Evolutionary conservation across 306 rosid species (phyloP).

Genomic region (Oemleria cerasiformis): DNA sequence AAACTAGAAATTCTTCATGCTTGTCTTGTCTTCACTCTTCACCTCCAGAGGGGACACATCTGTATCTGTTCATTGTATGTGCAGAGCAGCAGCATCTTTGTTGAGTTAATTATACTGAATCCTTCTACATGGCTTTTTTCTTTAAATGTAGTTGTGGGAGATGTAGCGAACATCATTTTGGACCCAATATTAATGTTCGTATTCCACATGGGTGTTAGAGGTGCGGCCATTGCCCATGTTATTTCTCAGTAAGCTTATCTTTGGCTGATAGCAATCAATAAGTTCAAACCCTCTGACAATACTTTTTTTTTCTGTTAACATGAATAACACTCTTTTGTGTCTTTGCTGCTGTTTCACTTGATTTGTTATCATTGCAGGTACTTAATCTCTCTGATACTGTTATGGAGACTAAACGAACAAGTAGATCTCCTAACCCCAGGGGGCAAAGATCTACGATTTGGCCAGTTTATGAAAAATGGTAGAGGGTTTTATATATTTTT

Average conservation of each 20-base stretch:
- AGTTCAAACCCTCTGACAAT: too few relatives aligned
- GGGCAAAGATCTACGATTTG: constrained; percentile 58
- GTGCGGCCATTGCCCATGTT: constrained; percentile 87
- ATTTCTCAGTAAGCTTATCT: too few relatives aligned
- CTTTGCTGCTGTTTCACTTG: not conserved
- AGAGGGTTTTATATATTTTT: not conserved
- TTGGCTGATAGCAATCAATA: too few relatives aligned
- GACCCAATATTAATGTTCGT: constrained; percentile 68
- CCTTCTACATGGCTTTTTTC: constrained; percentile 13
- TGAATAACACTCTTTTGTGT: too few relatives aligned
- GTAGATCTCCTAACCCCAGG: constrained; percentile 70
- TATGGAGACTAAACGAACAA: constrained; percentile 62
- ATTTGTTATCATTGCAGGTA: constrained; percentile 44
- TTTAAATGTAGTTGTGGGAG: constrained; percentile 66
- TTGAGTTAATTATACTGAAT: not conserved
- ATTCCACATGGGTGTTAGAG: constrained; percentile 55
- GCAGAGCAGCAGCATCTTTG: too few relatives aligned
- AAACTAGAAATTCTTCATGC: not conserved
- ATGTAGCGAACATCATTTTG: constrained; percentile 66
- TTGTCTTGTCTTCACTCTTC: too few relatives aligned
- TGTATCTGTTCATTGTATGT: too few relatives aligned
- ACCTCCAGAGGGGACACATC: too few relatives aligned
- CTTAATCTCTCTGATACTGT: constrained; percentile 55
- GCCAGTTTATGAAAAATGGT: constrained; percentile 77
- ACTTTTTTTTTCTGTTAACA: too few relatives aligned